Evolutionary conservation across 352 stramenopile genomes (phyloP).

Genomic region (Phytophthora sojae): DNA sequence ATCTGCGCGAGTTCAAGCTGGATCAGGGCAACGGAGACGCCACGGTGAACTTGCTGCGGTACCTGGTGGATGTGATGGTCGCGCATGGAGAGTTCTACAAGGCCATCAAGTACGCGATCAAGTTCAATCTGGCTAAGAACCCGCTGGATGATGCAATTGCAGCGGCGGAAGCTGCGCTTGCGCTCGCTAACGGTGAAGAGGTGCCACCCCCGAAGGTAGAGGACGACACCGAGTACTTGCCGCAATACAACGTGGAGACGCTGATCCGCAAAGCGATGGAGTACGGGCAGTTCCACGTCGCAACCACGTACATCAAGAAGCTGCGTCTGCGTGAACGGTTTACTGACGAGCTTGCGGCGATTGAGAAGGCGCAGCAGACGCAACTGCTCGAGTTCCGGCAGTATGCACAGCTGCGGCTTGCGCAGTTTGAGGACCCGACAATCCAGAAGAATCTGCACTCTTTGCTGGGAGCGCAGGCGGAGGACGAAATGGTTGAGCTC

Average conservation of each 20-base stretch:
- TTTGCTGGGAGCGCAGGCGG: conserved; percentile 50
- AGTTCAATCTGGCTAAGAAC: conserved; percentile 70
- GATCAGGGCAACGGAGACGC: conserved; percentile 46
- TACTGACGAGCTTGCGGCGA: conserved; percentile 59
- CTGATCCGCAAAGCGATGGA: conserved; percentile 71
- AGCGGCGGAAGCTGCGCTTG: conserved; percentile 36
- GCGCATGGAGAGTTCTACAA: conserved; percentile 85
- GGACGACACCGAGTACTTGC: conserved; percentile 34
- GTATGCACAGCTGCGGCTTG: conserved; percentile 55
- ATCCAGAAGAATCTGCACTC: conserved; percentile 46
- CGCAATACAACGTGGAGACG: conserved; percentile 55
- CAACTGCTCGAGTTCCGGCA: conserved; percentile 68
- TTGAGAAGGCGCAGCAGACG: conserved; percentile 60
- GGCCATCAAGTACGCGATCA: conserved; percentile 89
- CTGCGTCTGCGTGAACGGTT: conserved; percentile 75
- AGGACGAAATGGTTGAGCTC: conserved; percentile 63
- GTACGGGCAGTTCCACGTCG: conserved; percentile 79
- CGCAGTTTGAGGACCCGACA: conserved; percentile 55
- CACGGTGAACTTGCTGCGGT: conserved; percentile 52
- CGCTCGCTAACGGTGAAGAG: conserved; percentile 31
- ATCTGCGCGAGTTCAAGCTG: conserved; percentile 85
- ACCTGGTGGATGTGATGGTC: conserved; percentile 76
- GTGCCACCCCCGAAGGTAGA: conserved; percentile 20
- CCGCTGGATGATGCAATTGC: conserved; percentile 41
- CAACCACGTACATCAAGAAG: conserved; percentile 82